Conservation (phyloP, 148 eudicot species). For the Silene latifolia region DNA sequence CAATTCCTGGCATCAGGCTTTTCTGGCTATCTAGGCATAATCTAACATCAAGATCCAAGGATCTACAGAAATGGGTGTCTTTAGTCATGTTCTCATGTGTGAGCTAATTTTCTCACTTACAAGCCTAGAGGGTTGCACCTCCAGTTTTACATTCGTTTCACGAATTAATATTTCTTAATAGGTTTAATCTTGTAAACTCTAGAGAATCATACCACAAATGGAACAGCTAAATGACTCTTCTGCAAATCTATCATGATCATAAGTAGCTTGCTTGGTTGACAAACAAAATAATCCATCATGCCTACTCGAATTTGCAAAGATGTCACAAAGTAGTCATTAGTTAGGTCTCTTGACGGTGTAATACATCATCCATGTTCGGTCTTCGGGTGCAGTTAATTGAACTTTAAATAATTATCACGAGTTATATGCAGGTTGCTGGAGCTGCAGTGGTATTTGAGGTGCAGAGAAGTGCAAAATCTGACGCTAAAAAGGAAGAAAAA, state of each 20-base stretch:
- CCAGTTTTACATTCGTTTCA: too few relatives aligned
- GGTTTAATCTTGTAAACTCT: too few relatives aligned
- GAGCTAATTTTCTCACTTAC: too few relatives aligned
- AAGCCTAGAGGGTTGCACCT: too few relatives aligned
- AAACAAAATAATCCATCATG: not conserved
- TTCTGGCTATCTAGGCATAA: not conserved
- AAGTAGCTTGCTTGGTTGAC: too few relatives aligned
- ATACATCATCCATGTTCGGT: not conserved
- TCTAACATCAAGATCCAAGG: not conserved
- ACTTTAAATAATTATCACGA: conserved; percentile 51
- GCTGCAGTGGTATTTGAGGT: conserved; percentile 78
- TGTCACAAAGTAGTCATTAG: not conserved
- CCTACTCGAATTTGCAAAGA: not conserved
- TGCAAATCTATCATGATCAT: too few relatives aligned
- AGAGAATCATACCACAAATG: too few relatives aligned
- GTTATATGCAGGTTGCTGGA: conserved; percentile 64
- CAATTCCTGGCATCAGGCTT: not conserved
- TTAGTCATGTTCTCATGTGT: not conserved
- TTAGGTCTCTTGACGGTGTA: not conserved
- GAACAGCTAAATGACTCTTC: too few relatives aligned
- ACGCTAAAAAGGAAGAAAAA: conserved; percentile 79
- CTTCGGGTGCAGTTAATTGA: conserved; percentile 21
- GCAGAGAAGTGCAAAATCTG: conserved; percentile 79
- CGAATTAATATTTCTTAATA: too few relatives aligned
- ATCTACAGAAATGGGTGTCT: not conserved